Percentiles rank a stretch among this genome's conserved stretches.
Evolutionary conservation across 164 flowering plant genomes (phyloP).

Genomic region (Echeveria elegans): DNA sequence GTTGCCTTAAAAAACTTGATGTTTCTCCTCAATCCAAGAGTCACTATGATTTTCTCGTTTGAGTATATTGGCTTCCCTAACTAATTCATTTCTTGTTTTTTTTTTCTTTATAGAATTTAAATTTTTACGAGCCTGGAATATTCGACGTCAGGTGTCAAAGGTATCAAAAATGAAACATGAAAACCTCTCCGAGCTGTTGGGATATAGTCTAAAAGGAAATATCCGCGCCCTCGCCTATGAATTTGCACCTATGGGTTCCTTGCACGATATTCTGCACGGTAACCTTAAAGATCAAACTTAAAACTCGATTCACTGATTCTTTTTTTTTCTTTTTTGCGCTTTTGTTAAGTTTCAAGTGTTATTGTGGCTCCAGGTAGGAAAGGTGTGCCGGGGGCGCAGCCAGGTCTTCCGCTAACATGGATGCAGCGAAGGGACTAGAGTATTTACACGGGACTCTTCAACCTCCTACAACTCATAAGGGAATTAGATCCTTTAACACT

Average conservation of each 20-base stretch:
- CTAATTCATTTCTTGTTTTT: not conserved
- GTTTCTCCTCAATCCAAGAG: constrained; percentile 39
- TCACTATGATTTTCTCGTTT: constrained; percentile 36
- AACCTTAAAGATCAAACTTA: not conserved
- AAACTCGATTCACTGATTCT: not conserved
- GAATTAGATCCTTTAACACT: constrained; percentile 36
- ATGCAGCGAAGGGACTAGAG: constrained; percentile 85
- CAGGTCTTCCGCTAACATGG: constrained; percentile 81
- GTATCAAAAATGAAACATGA: constrained; percentile 58
- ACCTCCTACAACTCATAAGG: constrained; percentile 75
- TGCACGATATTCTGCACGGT: constrained; percentile 76
- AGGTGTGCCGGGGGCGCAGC: constrained; percentile 87
- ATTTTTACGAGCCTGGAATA: not conserved
- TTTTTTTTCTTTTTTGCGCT: too few species aligned
- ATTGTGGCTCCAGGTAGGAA: constrained; percentile 52
- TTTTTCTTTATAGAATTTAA: not conserved
- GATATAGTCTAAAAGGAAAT: constrained; percentile 54
- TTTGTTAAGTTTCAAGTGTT: not conserved
- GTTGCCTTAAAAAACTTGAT: constrained; percentile 50
- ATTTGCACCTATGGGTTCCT: constrained; percentile 63
- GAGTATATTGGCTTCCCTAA: constrained; percentile 22
- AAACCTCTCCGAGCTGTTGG: constrained; percentile 47
- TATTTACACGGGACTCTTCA: constrained; percentile 72
- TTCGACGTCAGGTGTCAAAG: constrained; percentile 44
- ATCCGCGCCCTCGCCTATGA: constrained; percentile 57